These are phyloP conservation scores for Gautieria morchelliformis DNA, from an alignment of 768 basidiomycete genomes.

Conservation along the genomic window DNA sequence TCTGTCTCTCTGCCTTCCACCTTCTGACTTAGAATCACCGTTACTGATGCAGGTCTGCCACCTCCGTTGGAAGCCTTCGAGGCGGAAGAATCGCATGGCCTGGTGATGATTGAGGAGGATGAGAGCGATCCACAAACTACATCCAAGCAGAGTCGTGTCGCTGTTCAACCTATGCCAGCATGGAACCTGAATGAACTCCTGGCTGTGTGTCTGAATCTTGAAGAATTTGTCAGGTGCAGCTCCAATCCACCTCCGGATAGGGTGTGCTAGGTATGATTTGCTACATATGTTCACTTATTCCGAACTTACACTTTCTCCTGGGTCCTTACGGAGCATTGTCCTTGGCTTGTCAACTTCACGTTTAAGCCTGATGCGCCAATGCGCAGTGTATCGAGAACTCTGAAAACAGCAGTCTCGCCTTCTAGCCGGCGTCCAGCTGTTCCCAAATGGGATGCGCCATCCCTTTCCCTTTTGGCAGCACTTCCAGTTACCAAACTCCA, in stretches of 20 bases:
- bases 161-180: constrained; percentile 11
- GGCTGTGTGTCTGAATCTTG: constrained; percentile 15
- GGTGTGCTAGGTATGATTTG: constrained; percentile 25
- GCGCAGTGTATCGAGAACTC: not conserved
- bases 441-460: constrained; percentile 28
- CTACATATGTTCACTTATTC: not conserved
- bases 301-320: constrained; percentile 2
- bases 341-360: constrained; percentile 16
- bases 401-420: not conserved
- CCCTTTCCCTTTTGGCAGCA: constrained; percentile 23
- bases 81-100: constrained; percentile 3
- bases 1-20: too few relatives aligned
- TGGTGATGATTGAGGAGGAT: constrained; percentile 9
- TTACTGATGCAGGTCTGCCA: constrained; percentile 9
- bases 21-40: too few relatives aligned
- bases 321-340: constrained; percentile 18
- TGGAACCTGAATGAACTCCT: constrained; percentile 11
- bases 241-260: constrained; percentile 28
- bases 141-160: not conserved
- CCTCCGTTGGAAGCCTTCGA: not conserved
- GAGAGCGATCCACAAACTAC: constrained; percentile 3
- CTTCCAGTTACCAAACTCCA: constrained; percentile 22
- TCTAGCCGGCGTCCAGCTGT: constrained; percentile 7
- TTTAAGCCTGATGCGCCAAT: constrained; percentile 15
- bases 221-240: constrained; percentile 25